Percentiles rank a stretch among this genome's conserved stretches.
phyloP scores from a whole-genome alignment of 2,329 filamentous ascomycete genomes.

The Zymoseptoria crescenta region DNA sequence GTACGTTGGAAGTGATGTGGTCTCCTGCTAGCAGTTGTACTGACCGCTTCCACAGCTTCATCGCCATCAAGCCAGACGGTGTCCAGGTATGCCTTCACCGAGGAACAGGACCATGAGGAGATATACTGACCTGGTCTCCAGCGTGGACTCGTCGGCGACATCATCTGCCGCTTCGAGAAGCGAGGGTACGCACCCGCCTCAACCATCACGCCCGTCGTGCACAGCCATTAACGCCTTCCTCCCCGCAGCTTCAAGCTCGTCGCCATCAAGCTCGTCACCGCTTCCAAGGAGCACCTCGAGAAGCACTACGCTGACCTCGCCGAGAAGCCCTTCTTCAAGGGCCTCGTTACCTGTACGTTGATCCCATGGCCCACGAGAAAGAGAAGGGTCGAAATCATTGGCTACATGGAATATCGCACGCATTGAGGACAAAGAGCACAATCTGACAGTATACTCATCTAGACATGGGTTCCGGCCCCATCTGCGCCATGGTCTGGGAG shows the following conservation, averaged over 20 bases:
- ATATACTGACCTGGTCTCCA: conserved; percentile 34
- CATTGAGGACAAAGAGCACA: not conserved
- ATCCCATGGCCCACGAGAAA: conserved; percentile 1
- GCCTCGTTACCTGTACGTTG: conserved; percentile 77
- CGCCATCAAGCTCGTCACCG: conserved; percentile 89
- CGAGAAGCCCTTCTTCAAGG: conserved; percentile 93
- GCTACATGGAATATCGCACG: too few relatives aligned
- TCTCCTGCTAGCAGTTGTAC: conserved; percentile 1
- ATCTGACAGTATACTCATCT: conserved; percentile 14
- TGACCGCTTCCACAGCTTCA: conserved; percentile 62
- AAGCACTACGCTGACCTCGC: conserved; percentile 91
- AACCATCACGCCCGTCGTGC: conserved; percentile 1
- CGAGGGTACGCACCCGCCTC: conserved; percentile 57
- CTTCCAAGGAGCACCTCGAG: conserved; percentile 93
- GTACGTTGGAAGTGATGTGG: conserved; percentile 46
- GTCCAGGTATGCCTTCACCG: conserved; percentile 70
- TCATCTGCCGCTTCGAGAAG: conserved; percentile 96
- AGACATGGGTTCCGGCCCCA: conserved; percentile 94
- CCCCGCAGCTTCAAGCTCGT: conserved; percentile 81
- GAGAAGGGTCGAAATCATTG: not conserved
- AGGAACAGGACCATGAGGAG: not conserved
- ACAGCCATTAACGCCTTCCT: conserved; percentile 1
- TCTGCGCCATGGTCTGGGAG: conserved; percentile 99
- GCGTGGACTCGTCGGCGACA: conserved; percentile 96
- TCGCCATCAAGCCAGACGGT: conserved; percentile 99